These are phyloP conservation scores for Gliomastix tumulicola DNA, from an alignment of 2,329 filamentous ascomycete genomes.

Conservation along the genomic window DNA sequence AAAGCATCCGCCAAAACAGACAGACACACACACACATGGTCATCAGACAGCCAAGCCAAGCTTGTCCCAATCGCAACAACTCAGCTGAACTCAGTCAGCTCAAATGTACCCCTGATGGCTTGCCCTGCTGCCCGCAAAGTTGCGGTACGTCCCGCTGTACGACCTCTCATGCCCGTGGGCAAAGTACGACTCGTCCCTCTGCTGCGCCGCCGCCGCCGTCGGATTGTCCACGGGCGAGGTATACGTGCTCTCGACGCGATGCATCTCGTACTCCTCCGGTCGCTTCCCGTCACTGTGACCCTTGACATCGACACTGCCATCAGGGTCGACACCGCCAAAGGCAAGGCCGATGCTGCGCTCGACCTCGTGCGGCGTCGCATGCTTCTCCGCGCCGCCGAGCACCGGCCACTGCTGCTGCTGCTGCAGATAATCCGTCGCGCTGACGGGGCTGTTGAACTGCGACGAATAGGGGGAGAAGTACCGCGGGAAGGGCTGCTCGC, in stretches of 20 bases:
- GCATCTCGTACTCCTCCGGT: conserved; percentile 29
- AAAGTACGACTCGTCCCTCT: neutral
- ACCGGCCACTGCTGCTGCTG: conserved; percentile 24
- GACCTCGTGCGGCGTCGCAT: conserved; percentile 23
- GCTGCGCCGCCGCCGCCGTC: neutral
- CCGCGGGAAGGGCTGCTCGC: conserved; percentile 30
- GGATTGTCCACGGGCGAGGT: neutral
- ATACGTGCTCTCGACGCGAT: conserved; percentile 26
- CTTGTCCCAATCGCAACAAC: too few relatives aligned
- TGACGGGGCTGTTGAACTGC: conserved; percentile 52
- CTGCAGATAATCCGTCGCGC: conserved; percentile 25
- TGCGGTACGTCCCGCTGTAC: conserved; percentile 1
- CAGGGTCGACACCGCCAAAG: conserved; percentile 25
- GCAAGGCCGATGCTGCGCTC: conserved; percentile 33
- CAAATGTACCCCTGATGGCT: too few relatives aligned
- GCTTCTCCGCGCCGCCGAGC: conserved; percentile 1
- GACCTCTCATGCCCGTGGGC: neutral
- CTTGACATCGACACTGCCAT: neutral
- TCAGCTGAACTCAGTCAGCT: too few relatives aligned
- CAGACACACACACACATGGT: too few relatives aligned
- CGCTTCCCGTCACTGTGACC: conserved; percentile 5
- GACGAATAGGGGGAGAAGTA: conserved; percentile 56
- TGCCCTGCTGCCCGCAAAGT: neutral
- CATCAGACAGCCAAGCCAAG: too few relatives aligned
- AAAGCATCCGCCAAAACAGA: too few relatives aligned